Conservation (phyloP, 2,329 filamentous ascomycete species). For the Xylariales sp. region DNA sequence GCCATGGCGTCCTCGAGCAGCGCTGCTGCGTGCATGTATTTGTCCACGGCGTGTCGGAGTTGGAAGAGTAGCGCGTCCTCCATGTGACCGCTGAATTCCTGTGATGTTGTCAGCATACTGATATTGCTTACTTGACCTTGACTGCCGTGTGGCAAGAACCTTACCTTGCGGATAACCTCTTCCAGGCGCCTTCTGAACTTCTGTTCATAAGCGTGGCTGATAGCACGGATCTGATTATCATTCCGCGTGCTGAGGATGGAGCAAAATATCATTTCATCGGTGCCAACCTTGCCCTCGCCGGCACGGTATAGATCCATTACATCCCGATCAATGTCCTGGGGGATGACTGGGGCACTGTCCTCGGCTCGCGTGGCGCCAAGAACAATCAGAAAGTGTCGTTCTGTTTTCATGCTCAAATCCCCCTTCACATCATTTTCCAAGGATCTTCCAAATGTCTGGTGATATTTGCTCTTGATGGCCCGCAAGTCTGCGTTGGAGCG, state of each 20-base stretch:
- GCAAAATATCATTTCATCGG: constrained; percentile 74
- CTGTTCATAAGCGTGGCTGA: constrained; percentile 68
- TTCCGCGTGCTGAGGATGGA: constrained; percentile 71
- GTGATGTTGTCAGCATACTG: constrained; percentile 4
- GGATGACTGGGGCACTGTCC: constrained; percentile 70
- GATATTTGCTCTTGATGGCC: constrained; percentile 79
- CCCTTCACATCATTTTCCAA: constrained; percentile 70
- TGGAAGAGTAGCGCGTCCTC: constrained; percentile 76
- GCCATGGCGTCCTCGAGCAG: constrained; percentile 85
- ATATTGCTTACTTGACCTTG: not conserved
- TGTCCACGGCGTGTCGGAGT: constrained; percentile 71
- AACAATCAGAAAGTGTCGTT: constrained; percentile 79
- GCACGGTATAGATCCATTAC: constrained; percentile 73
- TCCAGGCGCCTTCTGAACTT: constrained; percentile 69
- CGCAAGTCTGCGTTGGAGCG: constrained; percentile 83
- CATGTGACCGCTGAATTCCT: constrained; percentile 92
- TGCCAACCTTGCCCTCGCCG: constrained; percentile 68
- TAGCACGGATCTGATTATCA: constrained; percentile 79
- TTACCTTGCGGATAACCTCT: constrained; percentile 66
- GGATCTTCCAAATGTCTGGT: constrained; percentile 57
- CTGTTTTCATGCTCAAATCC: constrained; percentile 83
- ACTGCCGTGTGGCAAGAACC: constrained; percentile 14
- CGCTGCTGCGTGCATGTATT: constrained; percentile 76
- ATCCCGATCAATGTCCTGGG: constrained; percentile 69
- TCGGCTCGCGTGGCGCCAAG: constrained; percentile 70